Percentiles rank a stretch among this genome's conserved stretches.
Evolutionary conservation across 768 basidiomycete species (phyloP).

Genomic region (Boletellus emodensis): DNA sequence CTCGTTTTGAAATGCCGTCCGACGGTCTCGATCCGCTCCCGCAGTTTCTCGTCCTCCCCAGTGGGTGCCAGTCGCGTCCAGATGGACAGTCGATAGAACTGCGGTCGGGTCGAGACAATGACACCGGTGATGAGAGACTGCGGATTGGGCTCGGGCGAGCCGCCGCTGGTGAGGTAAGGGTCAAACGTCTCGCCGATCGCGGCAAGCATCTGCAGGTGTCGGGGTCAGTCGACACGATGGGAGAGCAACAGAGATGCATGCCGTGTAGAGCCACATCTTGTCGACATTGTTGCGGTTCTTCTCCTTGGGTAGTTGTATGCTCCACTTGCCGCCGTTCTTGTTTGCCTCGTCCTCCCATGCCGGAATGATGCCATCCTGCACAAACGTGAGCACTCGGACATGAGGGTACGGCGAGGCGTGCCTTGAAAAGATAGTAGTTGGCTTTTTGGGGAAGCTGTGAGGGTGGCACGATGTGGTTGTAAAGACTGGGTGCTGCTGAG

Average conservation of each 20-base stretch:
- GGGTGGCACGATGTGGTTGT: constrained; percentile 97
- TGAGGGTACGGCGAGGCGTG: constrained; percentile 28
- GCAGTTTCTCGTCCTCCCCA: constrained; percentile 52
- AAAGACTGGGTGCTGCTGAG: constrained; percentile 52
- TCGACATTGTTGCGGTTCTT: constrained; percentile 84
- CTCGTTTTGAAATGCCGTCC: constrained; percentile 88
- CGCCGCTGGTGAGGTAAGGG: constrained; percentile 61
- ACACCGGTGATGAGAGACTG: constrained; percentile 84
- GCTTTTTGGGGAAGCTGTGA: constrained; percentile 91
- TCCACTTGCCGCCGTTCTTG: constrained; percentile 98
- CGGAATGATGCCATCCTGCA: constrained; percentile 89
- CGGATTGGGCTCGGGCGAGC: constrained; percentile 38
- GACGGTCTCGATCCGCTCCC: constrained; percentile 78
- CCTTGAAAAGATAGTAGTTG: constrained; percentile 99
- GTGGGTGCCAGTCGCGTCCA: constrained; percentile 89
- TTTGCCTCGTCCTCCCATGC: constrained; percentile 98
- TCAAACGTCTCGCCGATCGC: constrained; percentile 99
- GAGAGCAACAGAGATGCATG: constrained; percentile 32
- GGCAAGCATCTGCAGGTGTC: constrained; percentile 85
- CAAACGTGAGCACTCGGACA: constrained; percentile 2
- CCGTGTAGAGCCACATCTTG: constrained; percentile 98
- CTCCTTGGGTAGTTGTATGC: constrained; percentile 93
- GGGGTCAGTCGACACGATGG: constrained; percentile 1
- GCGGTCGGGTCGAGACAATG: constrained; percentile 90
- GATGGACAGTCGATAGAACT: constrained; percentile 95